Evolutionary conservation across 2,329 filamentous ascomycete species (phyloP).

Genomic region (Diaporthe amygdali): DNA sequence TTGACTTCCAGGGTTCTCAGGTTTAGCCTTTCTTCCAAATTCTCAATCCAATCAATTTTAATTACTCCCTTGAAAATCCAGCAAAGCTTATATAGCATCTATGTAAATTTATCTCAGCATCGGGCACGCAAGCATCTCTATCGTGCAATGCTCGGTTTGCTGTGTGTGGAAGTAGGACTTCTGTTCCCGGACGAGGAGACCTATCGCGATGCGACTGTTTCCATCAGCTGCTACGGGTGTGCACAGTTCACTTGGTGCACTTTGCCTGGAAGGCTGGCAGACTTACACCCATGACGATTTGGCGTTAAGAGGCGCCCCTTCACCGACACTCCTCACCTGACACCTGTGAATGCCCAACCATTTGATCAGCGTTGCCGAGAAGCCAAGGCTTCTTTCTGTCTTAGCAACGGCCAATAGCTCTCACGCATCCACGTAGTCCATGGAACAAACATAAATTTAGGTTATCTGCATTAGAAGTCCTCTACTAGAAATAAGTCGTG

Average conservation of each 20-base stretch:
- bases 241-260: neutral
- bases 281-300: neutral
- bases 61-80: neutral
- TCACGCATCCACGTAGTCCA: neutral
- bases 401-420: neutral
- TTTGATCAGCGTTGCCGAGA: neutral
- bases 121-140: neutral
- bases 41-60: neutral
- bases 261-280: neutral
- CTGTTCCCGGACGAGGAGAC: too few relatives aligned
- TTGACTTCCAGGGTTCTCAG: neutral
- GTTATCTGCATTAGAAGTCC: conserved; percentile 69
- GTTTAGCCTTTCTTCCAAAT: neutral
- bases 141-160: neutral
- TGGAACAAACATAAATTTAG: conserved; percentile 44
- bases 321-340: neutral
- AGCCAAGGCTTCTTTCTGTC: neutral
- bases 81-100: rapidly evolving
- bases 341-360: neutral
- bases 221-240: neutral
- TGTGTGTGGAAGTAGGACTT: neutral
- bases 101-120: neutral
- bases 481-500: conserved; percentile 53
- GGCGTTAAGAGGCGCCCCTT: neutral
- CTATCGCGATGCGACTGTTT: too few relatives aligned